Percentiles rank a stretch among this genome's conserved stretches.
Conservation (phyloP, 805 yeast species). For the Jamesozyma hellenica region DNA sequence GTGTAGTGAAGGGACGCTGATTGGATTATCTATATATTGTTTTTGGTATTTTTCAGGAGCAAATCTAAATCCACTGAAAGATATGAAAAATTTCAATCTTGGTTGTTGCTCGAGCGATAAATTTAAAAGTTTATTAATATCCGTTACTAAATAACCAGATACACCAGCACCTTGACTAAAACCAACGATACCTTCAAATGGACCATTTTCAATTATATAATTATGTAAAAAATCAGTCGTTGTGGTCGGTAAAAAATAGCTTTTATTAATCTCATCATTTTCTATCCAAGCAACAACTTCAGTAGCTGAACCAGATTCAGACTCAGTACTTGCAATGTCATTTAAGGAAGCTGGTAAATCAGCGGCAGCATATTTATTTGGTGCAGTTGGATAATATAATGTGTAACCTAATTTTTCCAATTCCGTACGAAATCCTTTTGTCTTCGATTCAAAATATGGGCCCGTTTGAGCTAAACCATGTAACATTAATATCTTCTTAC, state of each 20-base stretch:
- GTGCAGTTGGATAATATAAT: slow-evolving; percentile 68
- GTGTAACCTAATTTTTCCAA: slow-evolving; percentile 51
- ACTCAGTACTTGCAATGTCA: slow-evolving; percentile 13
- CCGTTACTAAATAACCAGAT: slow-evolving; percentile 54
- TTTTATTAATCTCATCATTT: slow-evolving; percentile 32
- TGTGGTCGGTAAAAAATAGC: slow-evolving; percentile 26
- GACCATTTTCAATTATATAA: slow-evolving; percentile 50
- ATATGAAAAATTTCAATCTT: slow-evolving; percentile 53
- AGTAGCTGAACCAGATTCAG: slow-evolving; percentile 14
- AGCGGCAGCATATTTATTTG: slow-evolving; percentile 45
- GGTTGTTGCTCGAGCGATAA: slow-evolving; percentile 34
- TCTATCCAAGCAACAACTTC: slow-evolving; percentile 60
- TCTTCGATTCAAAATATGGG: slow-evolving; percentile 66
- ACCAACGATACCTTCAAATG: slow-evolving; percentile 78
- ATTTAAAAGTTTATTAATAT: slow-evolving; percentile 38
- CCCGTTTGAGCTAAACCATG: slow-evolving; percentile 90
- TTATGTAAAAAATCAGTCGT: slow-evolving; percentile 35
- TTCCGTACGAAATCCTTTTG: slow-evolving; percentile 72
- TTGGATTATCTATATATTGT: slow-evolving; percentile 22
- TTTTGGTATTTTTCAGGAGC: slow-evolving; percentile 24
- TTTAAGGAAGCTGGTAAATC: slow-evolving; percentile 54
- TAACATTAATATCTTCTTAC: slow-evolving; percentile 56
- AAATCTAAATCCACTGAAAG: slow-evolving; percentile 57
- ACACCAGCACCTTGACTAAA: slow-evolving; percentile 93
- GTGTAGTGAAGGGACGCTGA: slow-evolving; percentile 48